Evolutionary conservation across 176 grass and related monocot genomes (phyloP).

Genomic region (Eleusine indica): DNA sequence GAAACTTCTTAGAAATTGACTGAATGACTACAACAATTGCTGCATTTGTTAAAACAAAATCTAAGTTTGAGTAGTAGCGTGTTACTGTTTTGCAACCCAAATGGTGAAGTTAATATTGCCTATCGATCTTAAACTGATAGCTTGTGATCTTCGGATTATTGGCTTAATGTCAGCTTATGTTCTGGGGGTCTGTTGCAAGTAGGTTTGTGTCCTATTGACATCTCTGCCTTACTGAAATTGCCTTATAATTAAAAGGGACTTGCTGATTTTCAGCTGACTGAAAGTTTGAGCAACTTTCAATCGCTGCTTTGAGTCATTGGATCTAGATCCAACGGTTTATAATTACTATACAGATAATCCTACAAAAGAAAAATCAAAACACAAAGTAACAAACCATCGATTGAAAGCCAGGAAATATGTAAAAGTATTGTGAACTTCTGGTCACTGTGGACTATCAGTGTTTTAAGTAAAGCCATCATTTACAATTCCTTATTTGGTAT

Average conservation of each 20-base stretch:
- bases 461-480: neutral
- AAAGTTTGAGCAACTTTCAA: too few relatives aligned
- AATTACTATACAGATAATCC: too few relatives aligned
- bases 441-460: slow-evolving; percentile 2
- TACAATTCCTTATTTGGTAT: neutral
- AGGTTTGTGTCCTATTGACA: neutral
- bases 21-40: neutral
- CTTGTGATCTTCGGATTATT: neutral
- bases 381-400: too few relatives aligned
- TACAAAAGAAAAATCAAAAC: too few relatives aligned
- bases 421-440: neutral
- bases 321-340: too few relatives aligned
- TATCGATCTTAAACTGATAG: neutral
- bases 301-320: too few relatives aligned
- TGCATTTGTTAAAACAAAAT: slow-evolving; percentile 14
- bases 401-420: too few relatives aligned
- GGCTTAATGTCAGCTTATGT: slow-evolving; percentile 12
- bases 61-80: neutral
- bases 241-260: neutral
- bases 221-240: neutral
- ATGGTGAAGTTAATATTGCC: neutral
- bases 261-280: too few relatives aligned
- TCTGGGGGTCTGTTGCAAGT: neutral
- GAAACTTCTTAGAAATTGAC: slow-evolving; percentile 12
- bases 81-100: neutral